Evolutionary conservation across 192 early-diverging fungal species (phyloP), one percentile per base, ranked within the genome.

Genomic region (Coemansia sp.): DNA sequence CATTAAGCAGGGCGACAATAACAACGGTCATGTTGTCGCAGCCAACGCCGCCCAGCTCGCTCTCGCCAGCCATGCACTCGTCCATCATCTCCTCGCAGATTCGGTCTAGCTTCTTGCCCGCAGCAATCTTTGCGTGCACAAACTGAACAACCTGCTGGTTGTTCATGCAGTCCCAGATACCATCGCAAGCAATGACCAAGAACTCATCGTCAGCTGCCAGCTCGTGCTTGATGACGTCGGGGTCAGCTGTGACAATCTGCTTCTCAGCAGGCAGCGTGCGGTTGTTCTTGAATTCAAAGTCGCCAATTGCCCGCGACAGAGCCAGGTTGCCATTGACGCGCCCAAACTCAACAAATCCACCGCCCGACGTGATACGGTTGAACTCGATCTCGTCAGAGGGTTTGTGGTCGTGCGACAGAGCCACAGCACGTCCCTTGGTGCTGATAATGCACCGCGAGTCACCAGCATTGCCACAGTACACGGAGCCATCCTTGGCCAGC

Each of bases 11-110:
- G 6, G 86, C 98, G 9, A 95, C 89, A 40, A 99, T 93, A 28
- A 98, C 82, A 16, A 98, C 90, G 1, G 98, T 98, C 98, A 99
- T 99, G 83, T 99, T 99, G 82, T 99, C 98, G 82, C 96, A 99
- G 19, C 98, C 98, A 47, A 99, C 89, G 26, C 93, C 92, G 58
- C 91, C 93, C 63, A 94, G 82, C 39, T 95, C 96, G 69, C 87
- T 89, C 70, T 96, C 95, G 28, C 88, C 78, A 28, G 96, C 96
- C 64, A 99, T 85, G 69, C 98, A 98, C 60, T 86, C 78, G 66
- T 96, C 92, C 94, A 98, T 97, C 52, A 98, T 86, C 30, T 87
- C 82, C 80, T 99, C 96, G 77, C 91, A 93, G 64, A 95, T 89
- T 28, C 78, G 78, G 53, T 79, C 84, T 13, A 96, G 79, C 49